phyloP scores from a whole-genome alignment of 805 yeast species.

The Candida vaughaniae region DNA sequence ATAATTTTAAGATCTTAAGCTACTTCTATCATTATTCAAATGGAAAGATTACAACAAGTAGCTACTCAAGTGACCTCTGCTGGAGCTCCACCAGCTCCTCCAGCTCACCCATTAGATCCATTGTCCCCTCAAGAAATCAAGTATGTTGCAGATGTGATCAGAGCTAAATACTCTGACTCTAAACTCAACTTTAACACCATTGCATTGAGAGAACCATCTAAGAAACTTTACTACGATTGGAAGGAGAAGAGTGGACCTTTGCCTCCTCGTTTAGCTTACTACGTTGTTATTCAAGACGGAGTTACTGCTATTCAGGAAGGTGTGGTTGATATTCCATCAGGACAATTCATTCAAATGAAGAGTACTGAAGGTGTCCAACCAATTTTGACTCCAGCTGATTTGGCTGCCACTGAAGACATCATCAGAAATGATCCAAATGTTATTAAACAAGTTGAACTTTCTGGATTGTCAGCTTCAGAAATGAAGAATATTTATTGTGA shows the following conservation, averaged over 20 bases:
- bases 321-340: conserved; percentile 55
- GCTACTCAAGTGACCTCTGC: conserved; percentile 62
- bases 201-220: conserved; percentile 70
- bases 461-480: conserved; percentile 64
- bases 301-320: conserved; percentile 70
- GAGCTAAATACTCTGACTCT: conserved; percentile 45
- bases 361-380: conserved; percentile 66
- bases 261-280: conserved; percentile 70
- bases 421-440: conserved; percentile 71
- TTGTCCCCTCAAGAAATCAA: conserved; percentile 62
- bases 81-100: conserved; percentile 50
- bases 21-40: too few species aligned
- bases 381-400: conserved; percentile 68
- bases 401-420: conserved; percentile 59
- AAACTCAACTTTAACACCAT: conserved; percentile 62
- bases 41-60: conserved; percentile 68
- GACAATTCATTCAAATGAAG: conserved; percentile 46
- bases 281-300: conserved; percentile 59
- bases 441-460: conserved; percentile 66
- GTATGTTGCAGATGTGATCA: conserved; percentile 53
- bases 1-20: too few species aligned
- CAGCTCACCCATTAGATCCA: conserved; percentile 72
- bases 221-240: conserved; percentile 63
- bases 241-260: conserved; percentile 56
- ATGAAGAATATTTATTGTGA: conserved; percentile 64